phyloP scores from a whole-genome alignment of 768 basidiomycete genomes.

The Atractiella rhizophila region DNA sequence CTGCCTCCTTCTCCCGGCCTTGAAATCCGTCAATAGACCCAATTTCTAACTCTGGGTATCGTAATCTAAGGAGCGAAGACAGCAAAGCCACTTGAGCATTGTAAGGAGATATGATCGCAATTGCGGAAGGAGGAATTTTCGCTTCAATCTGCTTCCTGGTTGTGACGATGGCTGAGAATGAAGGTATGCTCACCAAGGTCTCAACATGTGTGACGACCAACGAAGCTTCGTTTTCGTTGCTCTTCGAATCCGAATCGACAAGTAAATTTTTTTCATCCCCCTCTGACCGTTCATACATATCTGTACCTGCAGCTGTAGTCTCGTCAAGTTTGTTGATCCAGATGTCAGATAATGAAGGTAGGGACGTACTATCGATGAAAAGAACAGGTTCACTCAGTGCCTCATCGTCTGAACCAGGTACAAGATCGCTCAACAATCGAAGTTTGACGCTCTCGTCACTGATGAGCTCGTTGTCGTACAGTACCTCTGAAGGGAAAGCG shows the following conservation, averaged over 20 bases:
- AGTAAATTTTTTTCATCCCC: conserved; percentile 26
- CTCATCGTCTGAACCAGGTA: conserved; percentile 42
- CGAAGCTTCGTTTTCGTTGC: conserved; percentile 81
- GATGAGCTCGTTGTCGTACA: conserved; percentile 11
- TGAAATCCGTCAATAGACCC: conserved; percentile 95
- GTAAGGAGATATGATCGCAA: conserved; percentile 79
- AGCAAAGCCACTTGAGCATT: conserved; percentile 80
- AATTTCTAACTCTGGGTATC: conserved; percentile 41
- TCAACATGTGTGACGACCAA: conserved; percentile 63
- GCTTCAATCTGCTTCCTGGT: conserved; percentile 34
- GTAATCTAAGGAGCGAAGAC: conserved; percentile 44
- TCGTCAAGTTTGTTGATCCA: neutral
- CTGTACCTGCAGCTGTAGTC: conserved; percentile 12
- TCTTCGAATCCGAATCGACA: conserved; percentile 36
- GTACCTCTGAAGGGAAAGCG: conserved; percentile 9
- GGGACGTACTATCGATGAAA: conserved; percentile 48
- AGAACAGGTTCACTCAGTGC: conserved; percentile 50
- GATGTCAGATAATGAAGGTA: neutral
- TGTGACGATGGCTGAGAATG: too few species aligned
- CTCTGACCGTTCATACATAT: conserved; percentile 37
- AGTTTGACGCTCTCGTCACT: conserved; percentile 2
- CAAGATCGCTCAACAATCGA: conserved; percentile 27
- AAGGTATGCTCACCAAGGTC: conserved; percentile 35
- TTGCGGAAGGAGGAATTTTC: conserved; percentile 42
- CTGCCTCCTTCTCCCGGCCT: conserved; percentile 81